Evolutionary conservation across 208 protist genomes (phyloP).

Genomic region (Acanthamoeba quina): DNA sequence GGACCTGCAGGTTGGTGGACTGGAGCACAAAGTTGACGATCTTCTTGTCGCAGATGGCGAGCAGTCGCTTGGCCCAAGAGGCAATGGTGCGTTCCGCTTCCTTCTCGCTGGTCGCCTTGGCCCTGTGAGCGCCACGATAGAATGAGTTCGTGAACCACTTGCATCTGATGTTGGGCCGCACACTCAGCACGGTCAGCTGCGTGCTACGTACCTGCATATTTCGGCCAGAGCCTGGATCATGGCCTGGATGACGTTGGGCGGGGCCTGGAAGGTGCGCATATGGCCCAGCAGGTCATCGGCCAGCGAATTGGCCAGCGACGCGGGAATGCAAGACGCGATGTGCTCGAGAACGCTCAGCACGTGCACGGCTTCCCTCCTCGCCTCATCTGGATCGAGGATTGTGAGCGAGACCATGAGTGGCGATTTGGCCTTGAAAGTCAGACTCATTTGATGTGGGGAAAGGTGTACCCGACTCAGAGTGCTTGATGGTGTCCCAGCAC

Average conservation of each 20-base stretch:
- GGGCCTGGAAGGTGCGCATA: constrained; percentile 10
- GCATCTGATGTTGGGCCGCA: no score
- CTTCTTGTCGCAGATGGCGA: constrained; percentile 64
- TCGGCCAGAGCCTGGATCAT: constrained; percentile 64
- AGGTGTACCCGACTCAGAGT: constrained; percentile 13
- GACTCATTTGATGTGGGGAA: not conserved
- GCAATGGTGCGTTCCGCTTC: not conserved
- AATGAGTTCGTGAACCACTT: no score
- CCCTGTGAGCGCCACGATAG: not conserved
- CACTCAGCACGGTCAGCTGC: no score
- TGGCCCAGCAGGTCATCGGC: constrained; percentile 48
- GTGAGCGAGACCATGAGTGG: not conserved
- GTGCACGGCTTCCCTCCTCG: constrained; percentile 33
- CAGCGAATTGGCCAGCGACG: not conserved
- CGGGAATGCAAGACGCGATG: constrained; percentile 43
- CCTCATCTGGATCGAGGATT: not conserved
- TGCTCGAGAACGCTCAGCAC: constrained; percentile 39
- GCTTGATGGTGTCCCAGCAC: constrained; percentile 52
- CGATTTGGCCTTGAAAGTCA: not conserved
- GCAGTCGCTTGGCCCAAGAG: constrained; percentile 35
- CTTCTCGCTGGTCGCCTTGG: constrained; percentile 44
- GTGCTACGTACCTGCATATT: not conserved
- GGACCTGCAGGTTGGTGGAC: constrained; percentile 31
- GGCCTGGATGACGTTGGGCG: constrained; percentile 46
- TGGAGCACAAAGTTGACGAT: constrained; percentile 60